These are phyloP conservation scores for Ustilago tritici DNA, from an alignment of 1,284 basidiomycete species.

Conservation along the genomic window DNA sequence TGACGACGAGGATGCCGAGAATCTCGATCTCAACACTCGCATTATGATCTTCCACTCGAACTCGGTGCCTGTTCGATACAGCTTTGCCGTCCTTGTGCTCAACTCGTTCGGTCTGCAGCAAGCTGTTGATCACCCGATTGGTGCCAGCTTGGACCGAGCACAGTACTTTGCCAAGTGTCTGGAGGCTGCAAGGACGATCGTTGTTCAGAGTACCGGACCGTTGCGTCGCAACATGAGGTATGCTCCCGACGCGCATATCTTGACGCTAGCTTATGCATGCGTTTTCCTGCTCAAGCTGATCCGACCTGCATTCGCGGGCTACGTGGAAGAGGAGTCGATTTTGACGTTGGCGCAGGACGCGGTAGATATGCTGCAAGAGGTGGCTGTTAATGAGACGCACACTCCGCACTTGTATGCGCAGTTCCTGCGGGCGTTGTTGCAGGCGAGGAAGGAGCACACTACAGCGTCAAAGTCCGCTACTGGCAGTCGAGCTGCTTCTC, in stretches of 20 bases:
- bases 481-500: conserved; percentile 42
- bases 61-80: conserved; percentile 62
- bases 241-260: conserved; percentile 90
- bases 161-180: conserved; percentile 68
- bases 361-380: conserved; percentile 73
- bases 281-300: conserved; percentile 76
- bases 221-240: conserved; percentile 76
- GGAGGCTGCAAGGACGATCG: conserved; percentile 64
- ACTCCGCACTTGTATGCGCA: conserved; percentile 63
- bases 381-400: conserved; percentile 65
- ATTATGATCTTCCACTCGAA: conserved; percentile 60
- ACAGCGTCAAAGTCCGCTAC: conserved; percentile 40
- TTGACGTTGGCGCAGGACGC: conserved; percentile 82
- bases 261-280: conserved; percentile 88
- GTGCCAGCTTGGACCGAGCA: conserved; percentile 61
- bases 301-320: conserved; percentile 82
- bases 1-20: conserved; percentile 59
- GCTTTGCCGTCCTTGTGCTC: conserved; percentile 71
- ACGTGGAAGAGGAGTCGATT: conserved; percentile 77
- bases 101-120: conserved; percentile 96
- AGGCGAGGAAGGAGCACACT: conserved; percentile 57
- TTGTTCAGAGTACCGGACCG: conserved; percentile 54
- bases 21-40: conserved; percentile 59
- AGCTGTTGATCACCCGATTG: conserved; percentile 76
- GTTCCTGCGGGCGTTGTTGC: conserved; percentile 63